Evolutionary conservation across 371 early-diverging fungal species (phyloP).

Genomic region (Apophysomyces trapeziformis): DNA sequence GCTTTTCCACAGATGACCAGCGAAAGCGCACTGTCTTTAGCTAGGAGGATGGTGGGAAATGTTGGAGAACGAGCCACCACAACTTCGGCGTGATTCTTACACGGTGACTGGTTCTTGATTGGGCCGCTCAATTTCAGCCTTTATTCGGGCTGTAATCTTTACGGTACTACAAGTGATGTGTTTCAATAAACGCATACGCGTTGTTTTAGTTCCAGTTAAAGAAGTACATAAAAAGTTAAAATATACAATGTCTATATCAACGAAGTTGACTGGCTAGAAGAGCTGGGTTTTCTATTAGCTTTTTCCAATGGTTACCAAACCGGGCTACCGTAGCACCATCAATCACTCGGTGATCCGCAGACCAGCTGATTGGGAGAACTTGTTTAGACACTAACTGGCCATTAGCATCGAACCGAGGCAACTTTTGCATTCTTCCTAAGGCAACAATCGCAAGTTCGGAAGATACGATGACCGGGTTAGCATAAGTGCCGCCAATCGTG

Average conservation of each 20-base stretch:
- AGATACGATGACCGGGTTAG: conserved; percentile 91
- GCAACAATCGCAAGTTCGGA: conserved; percentile 93
- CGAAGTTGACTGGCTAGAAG: conserved; percentile 63
- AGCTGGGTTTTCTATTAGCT: conserved; percentile 82
- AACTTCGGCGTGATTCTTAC: no score
- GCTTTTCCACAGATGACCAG: no score
- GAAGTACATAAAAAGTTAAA: no score
- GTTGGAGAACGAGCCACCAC: no score
- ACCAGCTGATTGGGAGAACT: conserved; percentile 86
- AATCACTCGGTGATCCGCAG: conserved; percentile 97
- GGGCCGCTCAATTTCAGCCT: no score
- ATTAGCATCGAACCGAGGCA: conserved; percentile 81
- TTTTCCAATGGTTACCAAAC: conserved; percentile 88
- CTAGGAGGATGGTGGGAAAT: no score
- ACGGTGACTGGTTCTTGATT: no score
- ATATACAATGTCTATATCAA: conserved; percentile 12
- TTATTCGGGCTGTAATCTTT: no score
- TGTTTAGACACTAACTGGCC: conserved; percentile 72
- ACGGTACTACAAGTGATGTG: no score
- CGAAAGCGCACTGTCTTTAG: no score
- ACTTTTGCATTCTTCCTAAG: conserved; percentile 80
- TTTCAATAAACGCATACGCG: no score
- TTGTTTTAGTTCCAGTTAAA: no score
- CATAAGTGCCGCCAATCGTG: conserved; percentile 89
- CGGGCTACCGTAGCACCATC: conserved; percentile 97